A percentile compares a stretch with the other conserved stretches of the same genome.
Conservation (phyloP, 192 early-diverging fungal species). For the Ambispora gerdemannii region DNA sequence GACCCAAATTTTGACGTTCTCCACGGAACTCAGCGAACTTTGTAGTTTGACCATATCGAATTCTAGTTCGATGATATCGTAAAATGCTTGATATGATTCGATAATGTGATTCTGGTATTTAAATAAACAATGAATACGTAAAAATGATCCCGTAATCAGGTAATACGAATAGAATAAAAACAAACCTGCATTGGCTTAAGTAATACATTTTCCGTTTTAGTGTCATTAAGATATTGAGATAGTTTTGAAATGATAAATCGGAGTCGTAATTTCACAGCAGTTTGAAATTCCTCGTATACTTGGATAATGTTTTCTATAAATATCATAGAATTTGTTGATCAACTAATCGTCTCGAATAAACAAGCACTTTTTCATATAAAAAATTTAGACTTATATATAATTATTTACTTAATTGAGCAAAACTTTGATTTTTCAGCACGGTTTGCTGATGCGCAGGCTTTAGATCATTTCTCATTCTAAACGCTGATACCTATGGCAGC, state of each 20-base stretch:
- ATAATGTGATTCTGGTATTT: slow-evolving; percentile 45
- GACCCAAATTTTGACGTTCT: neutral
- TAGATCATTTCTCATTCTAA: slow-evolving; percentile 45
- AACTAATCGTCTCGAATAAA: too few relatives aligned
- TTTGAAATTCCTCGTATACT: slow-evolving; percentile 50
- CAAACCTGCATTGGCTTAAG: slow-evolving; percentile 67
- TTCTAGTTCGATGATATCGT: slow-evolving; percentile 39
- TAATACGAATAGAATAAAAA: neutral
- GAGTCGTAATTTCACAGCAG: slow-evolving; percentile 49
- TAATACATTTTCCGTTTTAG: slow-evolving; percentile 71
- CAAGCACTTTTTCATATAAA: too few relatives aligned
- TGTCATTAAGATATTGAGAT: slow-evolving; percentile 70
- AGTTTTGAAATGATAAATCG: slow-evolving; percentile 54
- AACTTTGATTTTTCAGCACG: slow-evolving; percentile 46
- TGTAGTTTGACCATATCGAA: neutral
- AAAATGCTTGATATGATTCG: slow-evolving; percentile 50
- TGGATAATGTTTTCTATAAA: slow-evolving; percentile 35
- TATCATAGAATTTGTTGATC: neutral
- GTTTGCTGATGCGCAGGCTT: slow-evolving; percentile 40
- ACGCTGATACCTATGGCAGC: slow-evolving; percentile 40
- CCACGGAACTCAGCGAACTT: neutral
- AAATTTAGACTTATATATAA: neutral
- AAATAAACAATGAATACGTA: neutral
- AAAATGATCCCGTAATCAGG: neutral
- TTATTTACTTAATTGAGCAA: slow-evolving; percentile 45